Conservation (phyloP, 1,139 yeast species). For the Trichomonascaceae sp. region DNA sequence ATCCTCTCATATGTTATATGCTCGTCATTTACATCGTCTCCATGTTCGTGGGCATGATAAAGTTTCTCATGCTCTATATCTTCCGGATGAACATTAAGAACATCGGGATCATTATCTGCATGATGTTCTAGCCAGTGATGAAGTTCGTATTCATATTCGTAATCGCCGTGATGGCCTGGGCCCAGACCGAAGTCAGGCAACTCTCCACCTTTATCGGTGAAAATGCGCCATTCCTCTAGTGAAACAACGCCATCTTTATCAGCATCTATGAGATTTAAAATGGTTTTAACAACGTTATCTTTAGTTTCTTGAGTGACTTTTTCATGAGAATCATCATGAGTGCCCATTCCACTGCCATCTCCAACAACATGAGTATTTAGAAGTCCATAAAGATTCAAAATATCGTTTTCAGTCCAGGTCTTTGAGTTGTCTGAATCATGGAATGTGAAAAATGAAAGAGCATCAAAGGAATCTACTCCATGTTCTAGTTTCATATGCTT, state of each 20-base stretch:
- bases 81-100: constrained; percentile 72
- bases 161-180: constrained; percentile 95
- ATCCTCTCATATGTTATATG: constrained; percentile 33
- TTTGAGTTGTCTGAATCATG: constrained; percentile 60
- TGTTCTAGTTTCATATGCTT: constrained; percentile 89
- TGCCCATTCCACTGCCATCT: constrained; percentile 86
- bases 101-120: constrained; percentile 75
- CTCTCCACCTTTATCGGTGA: constrained; percentile 54
- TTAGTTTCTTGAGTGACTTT: constrained; percentile 49
- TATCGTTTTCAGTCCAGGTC: constrained; percentile 47
- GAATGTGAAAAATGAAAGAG: constrained; percentile 69
- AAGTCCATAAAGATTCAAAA: constrained; percentile 75
- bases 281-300: constrained; percentile 48
- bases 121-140: constrained; percentile 94
- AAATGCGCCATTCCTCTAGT: constrained; percentile 67
- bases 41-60: constrained; percentile 87
- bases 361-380: constrained; percentile 69
- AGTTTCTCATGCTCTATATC: constrained; percentile 84
- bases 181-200: constrained; percentile 93
- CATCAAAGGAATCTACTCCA: constrained; percentile 63
- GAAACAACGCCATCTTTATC: constrained; percentile 61
- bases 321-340: constrained; percentile 53
- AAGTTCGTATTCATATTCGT: constrained; percentile 86
- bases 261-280: constrained; percentile 57
- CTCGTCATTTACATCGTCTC: constrained; percentile 41